Evolutionary conservation across 176 grass and related monocot species (phyloP).

Genomic region (Ensete ventricosum): DNA sequence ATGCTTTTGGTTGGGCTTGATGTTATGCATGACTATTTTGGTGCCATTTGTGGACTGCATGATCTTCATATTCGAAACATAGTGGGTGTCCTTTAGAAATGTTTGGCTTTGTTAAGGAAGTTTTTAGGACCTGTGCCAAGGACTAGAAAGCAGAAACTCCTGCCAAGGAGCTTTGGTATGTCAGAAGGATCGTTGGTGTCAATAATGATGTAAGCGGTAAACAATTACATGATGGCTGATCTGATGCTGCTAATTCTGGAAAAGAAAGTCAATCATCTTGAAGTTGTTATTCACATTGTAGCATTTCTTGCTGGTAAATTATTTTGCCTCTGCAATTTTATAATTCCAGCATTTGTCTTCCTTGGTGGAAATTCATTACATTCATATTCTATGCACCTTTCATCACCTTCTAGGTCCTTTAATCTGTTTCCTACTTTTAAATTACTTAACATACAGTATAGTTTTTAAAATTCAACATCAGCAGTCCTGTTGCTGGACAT

Average conservation of each 20-base stretch:
- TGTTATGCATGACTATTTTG: conserved; percentile 88
- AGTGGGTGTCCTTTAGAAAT: conserved; percentile 74
- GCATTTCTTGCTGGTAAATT: conserved; percentile 75
- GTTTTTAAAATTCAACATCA: no score
- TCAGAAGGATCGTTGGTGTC: conserved; percentile 62
- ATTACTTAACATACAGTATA: no score
- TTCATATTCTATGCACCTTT: no score
- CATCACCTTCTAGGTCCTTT: no score
- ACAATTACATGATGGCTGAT: conserved; percentile 48
- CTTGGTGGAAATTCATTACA: no score
- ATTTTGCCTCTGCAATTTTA: neutral
- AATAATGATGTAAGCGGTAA: conserved; percentile 59
- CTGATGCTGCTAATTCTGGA: conserved; percentile 55
- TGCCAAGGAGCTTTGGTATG: conserved; percentile 57
- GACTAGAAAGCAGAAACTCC: conserved; percentile 62
- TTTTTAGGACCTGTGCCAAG: conserved; percentile 66
- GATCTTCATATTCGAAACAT: conserved; percentile 61
- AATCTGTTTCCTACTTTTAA: no score
- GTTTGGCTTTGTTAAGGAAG: conserved; percentile 98
- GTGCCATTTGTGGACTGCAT: conserved; percentile 75
- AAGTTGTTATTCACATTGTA: conserved; percentile 57
- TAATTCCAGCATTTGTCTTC: no score
- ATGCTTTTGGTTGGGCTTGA: conserved; percentile 93
- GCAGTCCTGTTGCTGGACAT: no score
- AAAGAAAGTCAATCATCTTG: conserved; percentile 44